These are phyloP conservation scores for Circinella minor DNA, from an alignment of 371 early-diverging fungal species.

Conservation along the genomic window DNA sequence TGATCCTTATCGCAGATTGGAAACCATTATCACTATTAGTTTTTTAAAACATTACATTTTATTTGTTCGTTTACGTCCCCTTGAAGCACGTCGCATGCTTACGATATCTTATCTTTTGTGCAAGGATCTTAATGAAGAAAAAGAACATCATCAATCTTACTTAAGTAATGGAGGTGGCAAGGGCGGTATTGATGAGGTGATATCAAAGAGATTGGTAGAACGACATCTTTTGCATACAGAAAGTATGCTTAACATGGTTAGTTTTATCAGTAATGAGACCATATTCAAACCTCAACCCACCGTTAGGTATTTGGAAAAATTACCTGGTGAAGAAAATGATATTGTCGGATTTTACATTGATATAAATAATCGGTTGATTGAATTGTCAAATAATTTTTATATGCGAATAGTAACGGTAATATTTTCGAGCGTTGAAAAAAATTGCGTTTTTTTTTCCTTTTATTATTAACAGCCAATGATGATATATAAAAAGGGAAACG, in stretches of 20 bases:
- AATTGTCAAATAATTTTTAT: not conserved
- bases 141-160: not conserved
- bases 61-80: not conserved
- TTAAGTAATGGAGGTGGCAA: not conserved
- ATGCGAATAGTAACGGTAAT: not conserved
- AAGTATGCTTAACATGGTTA: not conserved
- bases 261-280: not conserved
- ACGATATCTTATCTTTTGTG: conserved; percentile 7
- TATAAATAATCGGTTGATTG: not conserved
- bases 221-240: not conserved
- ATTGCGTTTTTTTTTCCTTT: too few species aligned
- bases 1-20: conserved; percentile 21
- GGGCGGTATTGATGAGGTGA: too few species aligned
- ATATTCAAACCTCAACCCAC: not conserved
- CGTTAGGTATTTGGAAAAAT: not conserved
- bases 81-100: conserved; percentile 9
- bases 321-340: not conserved
- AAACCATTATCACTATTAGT: conserved; percentile 18
- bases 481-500: too few species aligned
- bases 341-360: not conserved
- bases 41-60: conserved; percentile 5
- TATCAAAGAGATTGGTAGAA: not conserved
- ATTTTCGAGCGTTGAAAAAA: not conserved
- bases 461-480: too few species aligned
- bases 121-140: not conserved